Conservation (phyloP, 306 rosid genomes). For the Delonix regia region DNA sequence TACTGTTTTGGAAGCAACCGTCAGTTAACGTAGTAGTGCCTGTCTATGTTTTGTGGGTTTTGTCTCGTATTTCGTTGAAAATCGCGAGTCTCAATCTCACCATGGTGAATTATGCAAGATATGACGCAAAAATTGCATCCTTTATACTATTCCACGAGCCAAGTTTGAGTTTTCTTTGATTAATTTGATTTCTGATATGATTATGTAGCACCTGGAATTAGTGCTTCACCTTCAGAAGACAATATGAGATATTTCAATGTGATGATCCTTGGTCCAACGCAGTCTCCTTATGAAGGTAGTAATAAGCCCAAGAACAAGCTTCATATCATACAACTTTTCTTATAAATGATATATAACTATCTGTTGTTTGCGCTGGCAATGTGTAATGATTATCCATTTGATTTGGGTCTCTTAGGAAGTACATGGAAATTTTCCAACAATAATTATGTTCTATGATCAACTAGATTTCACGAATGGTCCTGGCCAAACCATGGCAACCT, state of each 20-base stretch:
- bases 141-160: conserved; percentile 12
- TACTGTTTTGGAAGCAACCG: conserved; percentile 16
- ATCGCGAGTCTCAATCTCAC: not conserved
- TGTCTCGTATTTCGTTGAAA: not conserved
- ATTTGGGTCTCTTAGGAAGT: not conserved
- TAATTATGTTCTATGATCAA: not conserved
- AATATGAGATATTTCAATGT: conserved; percentile 97
- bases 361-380: conserved; percentile 5
- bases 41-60: not conserved
- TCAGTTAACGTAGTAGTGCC: not conserved
- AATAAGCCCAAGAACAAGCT: conserved; percentile 6
- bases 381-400: not conserved
- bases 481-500: not conserved
- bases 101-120: conserved; percentile 16
- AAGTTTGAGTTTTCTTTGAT: conserved; percentile 18
- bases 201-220: conserved; percentile 92
- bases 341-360: not conserved
- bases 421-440: conserved; percentile 3
- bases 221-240: conserved; percentile 97
- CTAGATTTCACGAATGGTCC: not conserved
- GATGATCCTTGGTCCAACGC: conserved; percentile 98
- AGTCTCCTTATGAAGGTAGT: conserved; percentile 99
- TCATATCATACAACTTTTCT: not conserved
- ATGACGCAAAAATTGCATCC: not conserved
- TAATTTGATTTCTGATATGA: conserved; percentile 19